Evolutionary conservation across 2,329 filamentous ascomycete species (phyloP), one percentile per base, ranked within the genome.

Genomic region (Cercospora zeae-maydis): DNA sequence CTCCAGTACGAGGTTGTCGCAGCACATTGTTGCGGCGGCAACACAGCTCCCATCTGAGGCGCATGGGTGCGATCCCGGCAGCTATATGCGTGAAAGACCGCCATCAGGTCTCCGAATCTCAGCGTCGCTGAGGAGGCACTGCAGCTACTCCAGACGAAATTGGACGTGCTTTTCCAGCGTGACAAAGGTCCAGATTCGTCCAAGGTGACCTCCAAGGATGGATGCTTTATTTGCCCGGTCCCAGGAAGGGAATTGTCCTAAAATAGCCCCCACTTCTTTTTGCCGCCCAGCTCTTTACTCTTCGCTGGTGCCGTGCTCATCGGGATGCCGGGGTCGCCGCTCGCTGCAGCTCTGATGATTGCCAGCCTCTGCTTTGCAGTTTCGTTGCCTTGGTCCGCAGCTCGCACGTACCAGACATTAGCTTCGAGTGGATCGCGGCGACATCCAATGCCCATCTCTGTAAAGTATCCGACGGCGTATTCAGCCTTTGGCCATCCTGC

Each of bases 341-440:
- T 83, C 4, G 93, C 90, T 10, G 95, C 93, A 8, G 90, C 89
- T 65, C 90, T 86, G 65, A 99, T 99, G 42, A 92, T 91, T 19
- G 89, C 87, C 58, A 99, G 82, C 27, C 95, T 86, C 72, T 95
- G 89, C 76, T 89, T 93, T 56, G 95, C 95, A 62, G 92, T 86
- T 71, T 95, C 91, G 72, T 98, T 93, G 52, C 93, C 95, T 55
- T 91, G 86, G 69, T 96, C 93, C 14, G 95, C 93, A 4, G 95
- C 95, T 77, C 91, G 91, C 69, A 99, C 93, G 75, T 99, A 99
- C 93, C 93, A 98, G 33, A 96, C 91, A 73, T 99, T 99, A 69
- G 95, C 93, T 76, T 97, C 93, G 47, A 99, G 84, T n/a, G 93
- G 88, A 75, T 99, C 95, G 54, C 92, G 88, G 37, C 92, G 90